Base-by-base conservation (phyloP, 257 asterid species). In the Verbena officinalis region DNA sequence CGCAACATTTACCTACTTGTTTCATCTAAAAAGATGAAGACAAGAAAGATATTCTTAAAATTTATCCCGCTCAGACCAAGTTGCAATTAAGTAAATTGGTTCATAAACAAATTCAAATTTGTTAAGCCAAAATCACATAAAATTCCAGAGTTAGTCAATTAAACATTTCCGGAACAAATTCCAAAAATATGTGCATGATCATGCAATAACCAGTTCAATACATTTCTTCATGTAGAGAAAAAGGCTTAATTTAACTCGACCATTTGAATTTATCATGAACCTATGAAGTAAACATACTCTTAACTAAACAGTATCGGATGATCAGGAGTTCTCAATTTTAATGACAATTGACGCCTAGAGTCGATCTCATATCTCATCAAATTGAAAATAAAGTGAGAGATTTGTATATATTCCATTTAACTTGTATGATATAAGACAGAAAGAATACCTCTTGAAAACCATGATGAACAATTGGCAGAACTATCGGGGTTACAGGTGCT, bases 401-500 rank as follows among this genome's bases (percentile, higher is more conserved):
- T 9, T 20, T 14, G 20, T 39, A 56, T 21, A 58, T 21, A 14
- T 42, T 39, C 52, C 64, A 62, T 16, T 45, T n/a, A 54, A 52
- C 42, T 39, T 22, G 48, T 55, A 17, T 27, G n/a, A 61, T 55
- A 34, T 31, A 33, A 62, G 34, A 51, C 36, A n/a, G 36, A 31
- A 67, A 36, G 59, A 46, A 45, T 60, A 94, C 99, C 95, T 90
- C 78, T 77, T 94, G 86, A 56, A 90, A 83, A 69, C 99, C 99
- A 71, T 48, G 95, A 79, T 88, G 99, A 72, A 88, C 73, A 60
- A 94, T 86, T 64, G 99, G 99, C 76, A 94, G 67, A 78, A 94
- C 95, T 72, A 94, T 84, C 17, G 99, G 99, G 73, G 96, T 80
- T 44, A 90, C 82, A 22, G 96, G 97, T 34, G 97, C 87, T 63